Base-by-base conservation (phyloP, 2,329 filamentous ascomycete genomes). In the Paraphaeosphaeria sporulosa region DNA sequence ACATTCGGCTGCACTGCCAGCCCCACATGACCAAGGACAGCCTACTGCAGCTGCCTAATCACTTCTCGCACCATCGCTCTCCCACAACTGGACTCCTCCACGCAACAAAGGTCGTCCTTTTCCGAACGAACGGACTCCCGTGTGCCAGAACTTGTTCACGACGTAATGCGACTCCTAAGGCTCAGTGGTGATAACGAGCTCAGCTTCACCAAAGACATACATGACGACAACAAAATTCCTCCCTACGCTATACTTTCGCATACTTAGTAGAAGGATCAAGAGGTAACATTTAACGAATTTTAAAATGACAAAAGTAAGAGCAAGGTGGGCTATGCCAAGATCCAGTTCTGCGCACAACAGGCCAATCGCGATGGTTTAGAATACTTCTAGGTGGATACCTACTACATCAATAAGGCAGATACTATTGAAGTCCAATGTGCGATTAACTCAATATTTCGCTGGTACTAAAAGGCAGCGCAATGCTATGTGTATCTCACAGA, bases 311-410 rank as follows among this genome's bases (percentile, higher is more conserved):
- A 34, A 32, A 4, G 27, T 21, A 10, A 44, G 43, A 36, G 49
- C 30, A 55, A 55, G 51, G 19, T 27, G 25, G 43, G 54, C 21
- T 57, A 57, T 27, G 42, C 25, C 5, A 57, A 57, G 43, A 57
- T 57, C 44, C 43, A 44, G 1, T 57, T 57, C 30, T 71, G 56
- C 36, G 36, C 30, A 54, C 30, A 55, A 58, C 57, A 63, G 12
- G 44, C 54, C 32, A n/a, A 49, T 3, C 43, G 25, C 36, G 43
- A 57, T 49, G 30, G 54, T 44, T 55, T 55, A 23, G 10, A 21
- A 3, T 55, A 43, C n/a, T 55, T 55, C 25, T 55, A 36, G 51
- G 17, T 57, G 27, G 36, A 40, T 27, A 55, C 44, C 6, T 56
- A 36, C 47, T 60, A 53, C 25, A 60, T 58, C 21, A 53, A 53